Conservation (phyloP, 345 rosid genomes). For the Hibiscus tridactylites region DNA sequence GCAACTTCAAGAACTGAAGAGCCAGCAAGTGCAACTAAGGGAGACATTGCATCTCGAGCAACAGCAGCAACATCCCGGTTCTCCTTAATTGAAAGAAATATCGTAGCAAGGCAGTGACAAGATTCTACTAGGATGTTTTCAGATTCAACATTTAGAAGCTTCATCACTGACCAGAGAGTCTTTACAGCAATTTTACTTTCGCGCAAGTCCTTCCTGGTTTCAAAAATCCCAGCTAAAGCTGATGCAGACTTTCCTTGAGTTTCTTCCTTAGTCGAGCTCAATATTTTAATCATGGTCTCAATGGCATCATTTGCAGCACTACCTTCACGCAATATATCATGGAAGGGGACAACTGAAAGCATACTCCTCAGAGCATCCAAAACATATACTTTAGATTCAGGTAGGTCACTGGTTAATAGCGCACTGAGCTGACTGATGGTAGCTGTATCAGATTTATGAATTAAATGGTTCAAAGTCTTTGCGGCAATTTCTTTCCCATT, state of each 20-base stretch:
- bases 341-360: conserved; percentile 81
- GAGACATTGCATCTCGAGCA: conserved; percentile 72
- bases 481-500: conserved; percentile 99
- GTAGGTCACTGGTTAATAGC: conserved; percentile 84
- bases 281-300: conserved; percentile 84
- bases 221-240: conserved; percentile 85
- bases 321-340: conserved; percentile 79
- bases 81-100: conserved; percentile 86
- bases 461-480: conserved; percentile 91
- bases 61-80: conserved; percentile 84
- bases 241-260: conserved; percentile 97
- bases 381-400: conserved; percentile 90
- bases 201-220: conserved; percentile 78
- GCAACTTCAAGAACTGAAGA: conserved; percentile 77
- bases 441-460: conserved; percentile 95
- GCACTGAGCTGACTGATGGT: conserved; percentile 98
- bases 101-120: conserved; percentile 72
- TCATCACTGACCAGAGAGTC: conserved; percentile 66
- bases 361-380: conserved; percentile 93
- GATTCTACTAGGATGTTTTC: conserved; percentile 72
- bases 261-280: conserved; percentile 83
- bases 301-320: conserved; percentile 98
- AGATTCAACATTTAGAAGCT: conserved; percentile 68
- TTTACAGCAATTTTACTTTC: conserved; percentile 80
- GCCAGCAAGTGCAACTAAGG: conserved; percentile 60